These are phyloP conservation scores for Omphalotus guepiniiformis DNA, from an alignment of 768 basidiomycete species.

Conservation along the genomic window DNA sequence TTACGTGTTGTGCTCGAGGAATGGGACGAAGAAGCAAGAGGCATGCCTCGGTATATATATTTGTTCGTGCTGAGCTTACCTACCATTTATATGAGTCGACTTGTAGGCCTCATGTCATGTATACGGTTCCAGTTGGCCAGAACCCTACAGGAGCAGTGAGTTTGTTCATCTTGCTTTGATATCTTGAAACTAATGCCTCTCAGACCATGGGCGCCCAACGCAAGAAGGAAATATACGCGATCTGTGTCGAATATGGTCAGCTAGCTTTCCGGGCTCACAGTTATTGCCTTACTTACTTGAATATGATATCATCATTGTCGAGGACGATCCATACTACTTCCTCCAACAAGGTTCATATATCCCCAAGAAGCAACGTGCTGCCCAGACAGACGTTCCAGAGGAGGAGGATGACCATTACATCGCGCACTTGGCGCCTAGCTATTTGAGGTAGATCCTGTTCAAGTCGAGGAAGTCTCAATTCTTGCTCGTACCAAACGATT, in stretches of 20 bases:
- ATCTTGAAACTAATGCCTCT: constrained; percentile 3
- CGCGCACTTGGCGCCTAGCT: constrained; percentile 55
- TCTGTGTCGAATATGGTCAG: constrained; percentile 76
- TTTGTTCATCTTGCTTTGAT: constrained; percentile 8
- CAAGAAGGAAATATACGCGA: constrained; percentile 77
- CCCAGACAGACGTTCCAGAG: constrained; percentile 13
- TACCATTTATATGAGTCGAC: constrained; percentile 4
- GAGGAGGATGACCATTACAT: constrained; percentile 45
- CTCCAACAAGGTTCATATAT: constrained; percentile 58
- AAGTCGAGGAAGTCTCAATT: background rate
- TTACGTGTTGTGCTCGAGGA: constrained; percentile 54
- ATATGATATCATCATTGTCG: constrained; percentile 69
- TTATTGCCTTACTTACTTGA: background rate
- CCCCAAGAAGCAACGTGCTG: constrained; percentile 33
- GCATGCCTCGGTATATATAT: constrained; percentile 46
- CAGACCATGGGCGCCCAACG: constrained; percentile 58
- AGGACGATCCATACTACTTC: constrained; percentile 81
- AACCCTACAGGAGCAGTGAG: constrained; percentile 75
- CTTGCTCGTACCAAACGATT: background rate
- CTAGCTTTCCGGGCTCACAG: background rate
- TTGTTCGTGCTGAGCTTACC: background rate
- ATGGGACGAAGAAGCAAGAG: constrained; percentile 61
- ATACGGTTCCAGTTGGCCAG: constrained; percentile 78
- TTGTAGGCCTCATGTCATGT: constrained; percentile 65
- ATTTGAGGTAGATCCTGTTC: constrained; percentile 40